These are phyloP conservation scores for Colletotrichum lini DNA, from an alignment of 2,329 filamentous ascomycete species.

Conservation along the genomic window DNA sequence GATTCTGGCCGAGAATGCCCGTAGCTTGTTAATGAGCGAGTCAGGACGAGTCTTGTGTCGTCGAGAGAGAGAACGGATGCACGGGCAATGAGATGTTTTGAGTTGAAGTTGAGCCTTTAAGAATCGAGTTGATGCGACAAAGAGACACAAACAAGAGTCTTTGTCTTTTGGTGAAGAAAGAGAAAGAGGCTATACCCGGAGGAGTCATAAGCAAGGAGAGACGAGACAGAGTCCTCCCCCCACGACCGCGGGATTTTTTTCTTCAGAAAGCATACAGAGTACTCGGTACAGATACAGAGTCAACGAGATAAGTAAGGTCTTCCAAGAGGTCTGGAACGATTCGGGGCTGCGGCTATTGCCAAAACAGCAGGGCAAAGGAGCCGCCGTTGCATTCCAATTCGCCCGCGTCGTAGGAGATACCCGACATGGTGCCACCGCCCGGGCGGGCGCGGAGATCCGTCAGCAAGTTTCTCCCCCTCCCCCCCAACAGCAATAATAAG, in stretches of 20 bases:
- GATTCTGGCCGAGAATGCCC: constrained; percentile 4
- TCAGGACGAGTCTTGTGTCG: not conserved
- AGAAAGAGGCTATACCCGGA: not conserved
- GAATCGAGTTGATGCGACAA: constrained; percentile 5
- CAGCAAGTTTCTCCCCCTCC: too few relatives aligned
- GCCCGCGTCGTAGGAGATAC: constrained; percentile 27
- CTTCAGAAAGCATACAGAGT: constrained; percentile 3
- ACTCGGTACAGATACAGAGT: not conserved
- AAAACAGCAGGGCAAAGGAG: constrained; percentile 1
- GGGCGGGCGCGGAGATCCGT: not conserved
- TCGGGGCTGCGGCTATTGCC: constrained; percentile 25
- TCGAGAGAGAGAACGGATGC: not conserved
- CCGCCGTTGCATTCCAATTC: constrained; percentile 7
- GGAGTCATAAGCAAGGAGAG: not conserved
- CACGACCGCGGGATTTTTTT: constrained; percentile 10
- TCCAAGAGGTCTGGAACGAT: constrained; percentile 24
- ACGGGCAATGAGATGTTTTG: too few relatives aligned
- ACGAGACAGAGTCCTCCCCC: not conserved
- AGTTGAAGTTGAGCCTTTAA: not conserved
- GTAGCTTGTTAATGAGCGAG: constrained; percentile 14
- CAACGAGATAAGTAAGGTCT: constrained; percentile 27
- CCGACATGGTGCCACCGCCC: constrained; percentile 32
- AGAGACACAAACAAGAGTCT: not conserved
- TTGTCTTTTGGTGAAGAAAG: not conserved
- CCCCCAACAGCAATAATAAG: not conserved